Evolutionary conservation across 2,329 filamentous ascomycete species (phyloP).

Genomic region (Ascochyta rabiei): DNA sequence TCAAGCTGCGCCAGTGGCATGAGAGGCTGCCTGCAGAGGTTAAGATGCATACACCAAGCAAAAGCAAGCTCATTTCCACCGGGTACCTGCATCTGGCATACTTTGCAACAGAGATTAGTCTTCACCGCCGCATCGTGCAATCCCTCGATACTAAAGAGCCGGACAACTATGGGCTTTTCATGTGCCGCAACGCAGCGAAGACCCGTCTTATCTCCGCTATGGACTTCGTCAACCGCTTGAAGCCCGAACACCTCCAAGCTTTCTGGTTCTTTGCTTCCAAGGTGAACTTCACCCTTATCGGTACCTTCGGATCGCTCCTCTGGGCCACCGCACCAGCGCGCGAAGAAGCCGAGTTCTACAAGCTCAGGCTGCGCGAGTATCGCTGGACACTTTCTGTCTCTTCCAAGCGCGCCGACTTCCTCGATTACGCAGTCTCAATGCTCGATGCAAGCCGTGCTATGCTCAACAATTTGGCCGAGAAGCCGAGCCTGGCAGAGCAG

Average conservation of each 20-base stretch:
- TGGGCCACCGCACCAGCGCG: slow-evolving; percentile 86
- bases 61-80: slow-evolving; percentile 52
- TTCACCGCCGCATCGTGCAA: slow-evolving; percentile 88
- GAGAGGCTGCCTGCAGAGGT: slow-evolving; percentile 66
- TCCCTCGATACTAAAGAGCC: slow-evolving; percentile 65
- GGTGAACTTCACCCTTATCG: slow-evolving; percentile 92
- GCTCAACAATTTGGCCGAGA: slow-evolving; percentile 53
- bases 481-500: slow-evolving; percentile 48
- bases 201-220: slow-evolving; percentile 93
- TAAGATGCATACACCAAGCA: slow-evolving; percentile 66
- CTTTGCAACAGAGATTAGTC: slow-evolving; percentile 91
- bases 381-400: slow-evolving; percentile 92
- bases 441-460: slow-evolving; percentile 53
- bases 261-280: slow-evolving; percentile 93
- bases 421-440: slow-evolving; percentile 53
- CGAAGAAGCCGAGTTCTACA: slow-evolving; percentile 93
- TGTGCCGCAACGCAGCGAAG: slow-evolving; percentile 92
- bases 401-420: slow-evolving; percentile 68
- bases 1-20: slow-evolving; percentile 85
- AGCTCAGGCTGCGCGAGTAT: slow-evolving; percentile 83
- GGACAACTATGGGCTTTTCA: slow-evolving; percentile 85
- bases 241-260: slow-evolving; percentile 80
- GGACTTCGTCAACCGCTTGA: slow-evolving; percentile 95
- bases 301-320: slow-evolving; percentile 87
- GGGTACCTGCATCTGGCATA: slow-evolving; percentile 86